Evolutionary conservation across 2,329 filamentous ascomycete species (phyloP), one percentile per base, ranked within the genome.

Genomic region (Colletotrichum chlorophyti): DNA sequence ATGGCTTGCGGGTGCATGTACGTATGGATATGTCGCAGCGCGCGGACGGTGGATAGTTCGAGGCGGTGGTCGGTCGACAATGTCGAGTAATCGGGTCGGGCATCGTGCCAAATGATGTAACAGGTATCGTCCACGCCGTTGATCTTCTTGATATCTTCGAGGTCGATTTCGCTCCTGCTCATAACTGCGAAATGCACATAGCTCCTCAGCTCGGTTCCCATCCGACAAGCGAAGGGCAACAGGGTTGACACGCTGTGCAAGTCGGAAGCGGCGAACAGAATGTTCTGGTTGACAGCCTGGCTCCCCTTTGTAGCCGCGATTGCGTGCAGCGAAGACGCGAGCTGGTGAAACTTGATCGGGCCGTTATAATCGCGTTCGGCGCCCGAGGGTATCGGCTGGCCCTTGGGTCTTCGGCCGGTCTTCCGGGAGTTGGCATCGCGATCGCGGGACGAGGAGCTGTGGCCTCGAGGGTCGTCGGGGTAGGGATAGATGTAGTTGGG

Each of bases 171-270:
- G 59, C 87, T 89, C 58, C 89, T 83, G 46, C 93, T 89, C 75
- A 96, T 83, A 4, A 98, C 74, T 0, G 85, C 89, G 69, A 96
- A 89, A 70, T 98, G 94, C 8, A 97, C 92, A 62, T 86, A 82
- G 67, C 86, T 96, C 58, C 83, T 79, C 53, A 83, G 80, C 72
- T 87, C 82, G 19, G 72, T 72, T 6, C 87, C 88, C 93, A 97
- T 97, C 66, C 91, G 85, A 72, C 95, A 98, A 6, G 93, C 91
- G 69, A 97, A 79, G 1, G 93, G 92, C 27, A 97, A 76, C 50
- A 97, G 71, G 27, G 83, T 83, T 0, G 91, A 83, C 14, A 87
- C 85, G 68, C 91, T 95, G 70, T 84, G 84, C 47, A 96, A 74
- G 60, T 83, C 93, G 0, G 91, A 88, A 4, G 90, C 87, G 5